These are phyloP conservation scores for Neurospora intermedia DNA, from an alignment of 495 filamentous ascomycete species.

Conservation along the genomic window DNA sequence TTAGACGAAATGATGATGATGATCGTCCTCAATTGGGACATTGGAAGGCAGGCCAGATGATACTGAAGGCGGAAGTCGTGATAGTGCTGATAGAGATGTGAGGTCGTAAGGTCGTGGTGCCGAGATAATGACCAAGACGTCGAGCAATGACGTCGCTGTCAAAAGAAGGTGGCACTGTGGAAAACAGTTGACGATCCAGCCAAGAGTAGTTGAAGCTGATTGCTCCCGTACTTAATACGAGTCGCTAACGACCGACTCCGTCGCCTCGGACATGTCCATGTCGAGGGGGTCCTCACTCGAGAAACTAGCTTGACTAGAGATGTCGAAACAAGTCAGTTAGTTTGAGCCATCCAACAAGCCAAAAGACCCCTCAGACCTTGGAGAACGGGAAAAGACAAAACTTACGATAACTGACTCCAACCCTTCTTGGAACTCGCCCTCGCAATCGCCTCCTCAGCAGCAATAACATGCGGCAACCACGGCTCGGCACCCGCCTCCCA, in stretches of 20 bases:
- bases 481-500: conserved; percentile 15
- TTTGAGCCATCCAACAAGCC: background rate
- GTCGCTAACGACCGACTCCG: background rate
- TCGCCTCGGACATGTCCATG: background rate
- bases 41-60: too few relatives aligned
- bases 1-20: background rate
- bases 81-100: background rate
- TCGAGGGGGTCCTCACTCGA: conserved; percentile 9
- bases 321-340: background rate
- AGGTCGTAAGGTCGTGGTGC: background rate
- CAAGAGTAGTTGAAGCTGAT: background rate
- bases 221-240: background rate
- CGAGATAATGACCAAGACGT: background rate
- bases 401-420: conserved; percentile 12
- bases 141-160: background rate
- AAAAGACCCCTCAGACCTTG: too few relatives aligned
- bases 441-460: conserved; percentile 16
- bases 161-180: background rate
- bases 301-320: conserved; percentile 5
- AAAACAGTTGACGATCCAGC: background rate
- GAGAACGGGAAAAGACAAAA: background rate
- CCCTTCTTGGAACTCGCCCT: conserved; percentile 8
- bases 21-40: background rate
- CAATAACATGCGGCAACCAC: conserved; percentile 10
- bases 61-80: too few relatives aligned